phyloP scores from a whole-genome alignment of 2,329 filamentous ascomycete species.

The Chalara sp. region DNA sequence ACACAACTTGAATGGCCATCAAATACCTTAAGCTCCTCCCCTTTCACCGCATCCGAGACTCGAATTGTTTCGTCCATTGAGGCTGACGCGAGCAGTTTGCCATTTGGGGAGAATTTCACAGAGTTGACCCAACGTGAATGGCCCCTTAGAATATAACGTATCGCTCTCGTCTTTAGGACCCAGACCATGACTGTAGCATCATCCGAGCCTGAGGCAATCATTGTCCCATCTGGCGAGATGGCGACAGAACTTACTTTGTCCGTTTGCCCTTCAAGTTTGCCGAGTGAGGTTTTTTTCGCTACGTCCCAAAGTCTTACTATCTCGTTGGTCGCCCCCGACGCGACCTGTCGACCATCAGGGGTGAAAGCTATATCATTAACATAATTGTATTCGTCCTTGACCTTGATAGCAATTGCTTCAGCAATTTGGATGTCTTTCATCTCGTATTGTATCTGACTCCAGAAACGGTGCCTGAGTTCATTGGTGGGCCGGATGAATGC shows the following conservation, averaged over 20 bases:
- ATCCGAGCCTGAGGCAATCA: conserved; percentile 7
- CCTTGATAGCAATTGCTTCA: not conserved
- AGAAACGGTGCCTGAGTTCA: not conserved
- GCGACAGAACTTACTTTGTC: not conserved
- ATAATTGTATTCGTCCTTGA: conserved; percentile 2
- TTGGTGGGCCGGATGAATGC: not conserved
- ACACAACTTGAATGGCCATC: too few relatives aligned
- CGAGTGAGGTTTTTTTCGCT: not conserved
- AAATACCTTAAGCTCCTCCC: too few relatives aligned
- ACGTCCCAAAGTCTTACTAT: conserved; percentile 2
- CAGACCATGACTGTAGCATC: not conserved
- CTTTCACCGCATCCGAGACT: too few relatives aligned
- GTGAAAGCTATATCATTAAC: conserved; percentile 3
- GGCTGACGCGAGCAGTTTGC: not conserved
- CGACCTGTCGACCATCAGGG: conserved; percentile 5
- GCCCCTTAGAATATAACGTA: not conserved
- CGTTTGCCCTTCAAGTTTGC: not conserved
- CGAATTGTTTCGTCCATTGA: not conserved
- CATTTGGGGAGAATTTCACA: not conserved
- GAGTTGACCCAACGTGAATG: not conserved
- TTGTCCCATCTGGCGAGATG: conserved; percentile 4
- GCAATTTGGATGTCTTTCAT: not conserved
- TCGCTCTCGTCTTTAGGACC: not conserved
- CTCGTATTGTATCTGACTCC: not conserved
- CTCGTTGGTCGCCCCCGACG: not conserved